Base-by-base conservation (phyloP, 2,329 filamentous ascomycete species). In the Paraconiothyrium sp. region DNA sequence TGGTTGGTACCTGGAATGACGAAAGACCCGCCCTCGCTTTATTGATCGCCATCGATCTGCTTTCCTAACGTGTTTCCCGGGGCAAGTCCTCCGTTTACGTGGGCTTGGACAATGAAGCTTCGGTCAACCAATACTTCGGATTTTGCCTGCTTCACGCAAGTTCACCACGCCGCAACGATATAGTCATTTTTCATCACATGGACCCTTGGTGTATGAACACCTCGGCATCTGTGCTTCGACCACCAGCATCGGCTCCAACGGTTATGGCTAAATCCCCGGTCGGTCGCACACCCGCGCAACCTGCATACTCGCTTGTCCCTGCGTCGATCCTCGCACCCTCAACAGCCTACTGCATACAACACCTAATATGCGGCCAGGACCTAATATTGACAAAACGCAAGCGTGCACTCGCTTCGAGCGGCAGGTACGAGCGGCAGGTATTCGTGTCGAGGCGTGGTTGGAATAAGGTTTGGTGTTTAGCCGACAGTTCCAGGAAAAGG, bases 241-340 rank as follows among this genome's bases (percentile, higher is more conserved):
- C 16, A 22, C 16, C 39, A 44, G 34, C 39, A 34, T 11, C 7
- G 5, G n/a, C 27, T 55, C 6, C 16, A 32, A 43, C 39, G 8
- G 8, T 44, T 32, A n/a, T 22, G 52, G 52, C 11, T 44, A 44
- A 55, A 55, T 13, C 39, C 41, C 52, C 32, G 52, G 27, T 44
- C 32, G 39, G 52, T 44, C 37, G 37, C 37, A 54, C 37, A 27
- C 8, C 41, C 41, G 34, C n/a, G 35, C 34, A 54, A 32, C 39
- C 11, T 46, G 52, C 52, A 55, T 55, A 34, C 30, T 55, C 52
- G 52, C 52, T 24, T 55, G 39, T 27, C 52, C 52, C 52, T 55
- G 52, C 27, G 52, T 13, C 52, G 52, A 55, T 55, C 49, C 49
- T 52, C 9, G 24, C 49, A 52, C 14, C 49, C 49, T 52, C 34